phyloP scores from a whole-genome alignment of 768 basidiomycete genomes.

The Lentinula edodes region DNA sequence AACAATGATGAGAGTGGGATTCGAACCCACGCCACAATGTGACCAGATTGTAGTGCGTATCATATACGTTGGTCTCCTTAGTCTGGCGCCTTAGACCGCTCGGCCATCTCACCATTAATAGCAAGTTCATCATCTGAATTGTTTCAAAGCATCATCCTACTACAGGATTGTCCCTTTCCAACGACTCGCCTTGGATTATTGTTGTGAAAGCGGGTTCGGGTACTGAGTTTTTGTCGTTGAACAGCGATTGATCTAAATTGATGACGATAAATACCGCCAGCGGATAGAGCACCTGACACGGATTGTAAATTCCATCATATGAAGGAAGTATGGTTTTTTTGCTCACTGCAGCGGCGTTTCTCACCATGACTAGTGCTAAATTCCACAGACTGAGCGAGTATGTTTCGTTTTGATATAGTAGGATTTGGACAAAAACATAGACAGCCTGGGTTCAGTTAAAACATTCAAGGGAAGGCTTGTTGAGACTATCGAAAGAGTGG shows the following conservation, averaged over 20 bases:
- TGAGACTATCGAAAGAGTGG: background rate
- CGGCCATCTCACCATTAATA: constrained; percentile 57
- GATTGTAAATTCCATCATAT: background rate
- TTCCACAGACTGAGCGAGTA: background rate
- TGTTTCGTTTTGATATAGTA: background rate
- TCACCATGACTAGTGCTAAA: background rate
- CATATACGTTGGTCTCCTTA: constrained; percentile 34
- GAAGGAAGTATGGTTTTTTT: background rate
- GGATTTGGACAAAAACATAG: background rate
- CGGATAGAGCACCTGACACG: background rate
- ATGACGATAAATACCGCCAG: background rate
- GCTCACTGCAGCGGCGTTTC: background rate
- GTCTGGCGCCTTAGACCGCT: constrained; percentile 89
- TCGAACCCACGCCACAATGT: constrained; percentile 51
- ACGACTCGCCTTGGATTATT: no score
- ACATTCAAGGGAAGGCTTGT: background rate
- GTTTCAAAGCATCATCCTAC: no score
- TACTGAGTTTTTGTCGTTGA: no score
- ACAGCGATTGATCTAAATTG: background rate
- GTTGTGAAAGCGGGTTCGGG: no score
- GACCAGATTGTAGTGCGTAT: background rate
- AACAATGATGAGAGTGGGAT: constrained; percentile 45
- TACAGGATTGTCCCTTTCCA: no score
- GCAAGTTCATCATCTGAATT: no score
- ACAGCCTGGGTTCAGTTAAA: background rate